A percentile compares a stretch with the other conserved stretches of the same genome.
Evolutionary conservation across 177 flowering plant species (phyloP).

Genomic region (Vitis hybrid): DNA sequence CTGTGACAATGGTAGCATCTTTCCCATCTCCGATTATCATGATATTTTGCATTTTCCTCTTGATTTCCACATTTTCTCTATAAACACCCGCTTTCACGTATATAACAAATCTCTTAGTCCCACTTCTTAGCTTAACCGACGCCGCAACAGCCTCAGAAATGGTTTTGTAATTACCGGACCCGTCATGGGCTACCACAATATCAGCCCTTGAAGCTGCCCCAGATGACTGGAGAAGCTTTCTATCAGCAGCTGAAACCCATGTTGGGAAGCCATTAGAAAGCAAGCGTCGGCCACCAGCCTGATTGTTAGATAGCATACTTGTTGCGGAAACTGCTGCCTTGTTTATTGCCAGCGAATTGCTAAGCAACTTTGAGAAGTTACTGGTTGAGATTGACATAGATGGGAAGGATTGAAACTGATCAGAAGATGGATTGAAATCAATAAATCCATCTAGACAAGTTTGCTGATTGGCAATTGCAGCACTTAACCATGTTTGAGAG

Average conservation of each 20-base stretch:
- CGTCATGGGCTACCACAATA: conserved; percentile 50
- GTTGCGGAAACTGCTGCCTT: conserved; percentile 13
- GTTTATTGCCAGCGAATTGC: conserved; percentile 54
- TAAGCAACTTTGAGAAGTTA: conserved; percentile 42
- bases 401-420: conserved; percentile 21
- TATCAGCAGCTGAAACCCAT: conserved; percentile 39
- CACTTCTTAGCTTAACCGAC: conserved; percentile 6
- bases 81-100: conserved; percentile 29
- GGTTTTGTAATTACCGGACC: conserved; percentile 46
- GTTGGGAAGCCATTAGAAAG: conserved; percentile 24
- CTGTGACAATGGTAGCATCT: conserved; percentile 28
- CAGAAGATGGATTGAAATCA: conserved; percentile 30
- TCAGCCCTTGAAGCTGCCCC: conserved; percentile 20
- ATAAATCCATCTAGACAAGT: conserved; percentile 58
- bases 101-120: conserved; percentile 18
- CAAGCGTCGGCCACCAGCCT: conserved; percentile 20
- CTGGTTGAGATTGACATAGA: conserved; percentile 9
- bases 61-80: conserved; percentile 27
- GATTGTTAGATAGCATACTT: not conserved
- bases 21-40: conserved; percentile 39
- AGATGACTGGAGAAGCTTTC: conserved; percentile 32
- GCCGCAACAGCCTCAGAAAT: conserved; percentile 44
- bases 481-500: conserved; percentile 55
- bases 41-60: conserved; percentile 23
- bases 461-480: conserved; percentile 43